Conservation (phyloP, 768 basidiomycete species). For the Termitomyces eurrhizus region DNA sequence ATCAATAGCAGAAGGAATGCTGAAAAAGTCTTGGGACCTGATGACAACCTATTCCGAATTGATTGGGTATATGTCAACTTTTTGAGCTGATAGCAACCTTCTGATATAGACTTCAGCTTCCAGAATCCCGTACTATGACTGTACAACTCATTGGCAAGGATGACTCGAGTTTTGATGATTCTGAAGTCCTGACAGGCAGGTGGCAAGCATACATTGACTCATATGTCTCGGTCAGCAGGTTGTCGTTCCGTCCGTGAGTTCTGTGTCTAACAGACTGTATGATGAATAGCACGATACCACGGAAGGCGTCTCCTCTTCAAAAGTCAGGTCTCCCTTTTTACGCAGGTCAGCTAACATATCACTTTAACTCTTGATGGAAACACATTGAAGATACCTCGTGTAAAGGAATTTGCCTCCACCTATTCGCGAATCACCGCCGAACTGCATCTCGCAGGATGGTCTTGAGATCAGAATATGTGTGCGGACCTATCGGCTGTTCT, state of each 20-base stretch:
- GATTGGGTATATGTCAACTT: conserved; percentile 56
- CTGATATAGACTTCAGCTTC: conserved; percentile 38
- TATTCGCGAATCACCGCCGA: conserved; percentile 34
- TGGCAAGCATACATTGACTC: conserved; percentile 82
- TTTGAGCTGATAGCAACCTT: no score
- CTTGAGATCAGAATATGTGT: conserved; percentile 86
- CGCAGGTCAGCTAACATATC: conserved; percentile 45
- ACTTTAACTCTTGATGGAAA: background rate
- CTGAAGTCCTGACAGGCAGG: conserved; percentile 68
- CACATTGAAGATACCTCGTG: background rate
- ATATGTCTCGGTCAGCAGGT: conserved; percentile 55
- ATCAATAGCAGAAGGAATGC: conserved; percentile 62
- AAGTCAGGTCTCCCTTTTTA: conserved; percentile 59
- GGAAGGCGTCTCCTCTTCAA: conserved; percentile 43
- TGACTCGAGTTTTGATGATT: conserved; percentile 70
- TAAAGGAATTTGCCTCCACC: conserved; percentile 37
- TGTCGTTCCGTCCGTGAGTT: background rate
- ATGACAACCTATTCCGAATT: conserved; percentile 76
- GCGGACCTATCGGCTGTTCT: conserved; percentile 78
- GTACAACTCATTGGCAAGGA: conserved; percentile 79
- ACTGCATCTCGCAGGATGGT: conserved; percentile 49
- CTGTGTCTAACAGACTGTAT: background rate
- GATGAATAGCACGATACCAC: conserved; percentile 51
- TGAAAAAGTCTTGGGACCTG: conserved; percentile 68
- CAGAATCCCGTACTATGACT: conserved; percentile 62